phyloP scores from a whole-genome alignment of 2,329 filamentous ascomycete species.

The Penicillium paneum region DNA sequence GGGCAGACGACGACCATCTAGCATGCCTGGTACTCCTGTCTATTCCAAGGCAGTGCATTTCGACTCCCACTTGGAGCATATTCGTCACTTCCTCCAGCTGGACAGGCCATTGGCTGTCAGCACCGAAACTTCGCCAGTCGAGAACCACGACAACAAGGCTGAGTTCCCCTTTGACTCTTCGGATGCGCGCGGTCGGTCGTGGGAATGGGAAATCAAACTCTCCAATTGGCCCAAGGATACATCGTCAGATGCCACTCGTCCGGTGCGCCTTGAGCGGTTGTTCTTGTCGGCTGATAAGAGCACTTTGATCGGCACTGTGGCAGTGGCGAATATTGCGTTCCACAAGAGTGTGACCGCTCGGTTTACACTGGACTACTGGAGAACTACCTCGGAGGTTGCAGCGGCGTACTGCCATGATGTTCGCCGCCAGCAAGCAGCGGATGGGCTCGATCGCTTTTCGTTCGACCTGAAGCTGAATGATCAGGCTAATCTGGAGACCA shows the following conservation, averaged over 20 bases:
- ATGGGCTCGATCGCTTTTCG: constrained; percentile 81
- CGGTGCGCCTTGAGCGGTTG: constrained; percentile 79
- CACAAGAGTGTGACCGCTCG: constrained; percentile 85
- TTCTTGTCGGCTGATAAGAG: constrained; percentile 87
- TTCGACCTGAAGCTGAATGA: constrained; percentile 94
- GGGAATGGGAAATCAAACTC: constrained; percentile 84
- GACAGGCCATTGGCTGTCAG: constrained; percentile 95
- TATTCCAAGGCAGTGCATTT: constrained; percentile 98
- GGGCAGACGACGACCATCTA: constrained; percentile 74
- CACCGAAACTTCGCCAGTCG: constrained; percentile 85
- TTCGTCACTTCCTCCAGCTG: constrained; percentile 90
- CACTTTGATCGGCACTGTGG: constrained; percentile 75
- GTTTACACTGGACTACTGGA: constrained; percentile 98
- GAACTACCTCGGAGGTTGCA: constrained; percentile 89
- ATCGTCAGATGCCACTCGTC: constrained; percentile 55
- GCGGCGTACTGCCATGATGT: constrained; percentile 86
- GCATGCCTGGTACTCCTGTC: constrained; percentile 95
- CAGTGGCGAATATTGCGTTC: constrained; percentile 84
- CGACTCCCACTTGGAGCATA: constrained; percentile 92
- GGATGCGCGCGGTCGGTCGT: constrained; percentile 52
- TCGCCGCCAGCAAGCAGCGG: constrained; percentile 58
- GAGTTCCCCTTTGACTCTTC: constrained; percentile 78
- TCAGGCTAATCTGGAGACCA: constrained; percentile 83
- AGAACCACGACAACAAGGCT: constrained; percentile 77
- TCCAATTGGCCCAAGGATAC: constrained; percentile 75